A percentile compares a stretch with the other conserved stretches of the same genome.
Conservation (phyloP, 768 basidiomycete genomes). For the Epithele typhae region DNA sequence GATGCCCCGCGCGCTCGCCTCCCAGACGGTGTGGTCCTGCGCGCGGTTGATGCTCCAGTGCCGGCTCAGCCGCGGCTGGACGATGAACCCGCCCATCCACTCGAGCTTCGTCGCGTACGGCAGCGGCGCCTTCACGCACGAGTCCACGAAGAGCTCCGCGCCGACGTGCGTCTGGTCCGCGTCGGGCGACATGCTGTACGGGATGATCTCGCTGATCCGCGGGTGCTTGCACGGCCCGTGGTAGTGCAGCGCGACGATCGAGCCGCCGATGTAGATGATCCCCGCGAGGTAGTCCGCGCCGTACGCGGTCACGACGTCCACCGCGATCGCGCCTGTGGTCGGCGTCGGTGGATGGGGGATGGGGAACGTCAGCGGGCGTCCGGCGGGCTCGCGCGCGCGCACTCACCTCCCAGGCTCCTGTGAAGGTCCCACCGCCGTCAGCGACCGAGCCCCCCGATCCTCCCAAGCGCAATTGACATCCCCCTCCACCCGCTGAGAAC, state of each 20-base stretch:
- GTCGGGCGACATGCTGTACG: slow-evolving; percentile 7
- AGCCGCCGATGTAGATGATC: slow-evolving; percentile 22
- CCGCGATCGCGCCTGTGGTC: slow-evolving; percentile 9
- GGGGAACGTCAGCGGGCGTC: no score
- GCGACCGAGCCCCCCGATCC: no score
- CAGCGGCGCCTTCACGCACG: slow-evolving; percentile 18
- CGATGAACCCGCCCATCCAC: slow-evolving; percentile 21
- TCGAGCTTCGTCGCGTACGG: slow-evolving; percentile 15
- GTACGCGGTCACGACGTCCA: slow-evolving; percentile 17
- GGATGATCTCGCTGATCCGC: slow-evolving; percentile 9
- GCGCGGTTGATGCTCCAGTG: slow-evolving; percentile 11
- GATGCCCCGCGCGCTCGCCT: slow-evolving; percentile 11
- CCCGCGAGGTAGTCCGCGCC: slow-evolving; percentile 19
- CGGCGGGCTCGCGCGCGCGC: no score
- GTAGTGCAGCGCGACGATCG: slow-evolving; percentile 16
- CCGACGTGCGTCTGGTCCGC: slow-evolving; percentile 9
- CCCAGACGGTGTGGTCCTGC: slow-evolving; percentile 20
- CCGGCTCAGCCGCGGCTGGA: slow-evolving; percentile 19
- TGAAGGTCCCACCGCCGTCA: neutral
- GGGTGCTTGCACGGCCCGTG: slow-evolving; percentile 10
- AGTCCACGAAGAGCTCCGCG: slow-evolving; percentile 20
- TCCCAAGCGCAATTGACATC: no score
- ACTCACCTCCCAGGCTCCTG: slow-evolving; percentile 20
- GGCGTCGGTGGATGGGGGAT: no score
- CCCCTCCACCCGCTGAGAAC: neutral